Evolutionary conservation across 208 protist genomes (phyloP).

Genomic region (Acanthamoeba triangularis): DNA sequence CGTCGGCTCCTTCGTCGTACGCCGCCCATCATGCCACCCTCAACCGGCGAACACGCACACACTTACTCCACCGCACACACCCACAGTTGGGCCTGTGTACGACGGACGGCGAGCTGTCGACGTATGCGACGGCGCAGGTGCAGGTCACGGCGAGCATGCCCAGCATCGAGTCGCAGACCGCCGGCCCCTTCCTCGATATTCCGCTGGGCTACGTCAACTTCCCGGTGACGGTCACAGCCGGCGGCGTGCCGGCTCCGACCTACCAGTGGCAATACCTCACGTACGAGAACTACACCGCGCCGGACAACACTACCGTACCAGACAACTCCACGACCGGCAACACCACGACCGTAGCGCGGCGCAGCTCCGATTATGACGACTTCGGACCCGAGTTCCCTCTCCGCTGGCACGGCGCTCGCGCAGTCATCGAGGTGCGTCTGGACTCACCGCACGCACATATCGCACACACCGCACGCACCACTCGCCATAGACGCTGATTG

Average conservation of each 20-base stretch:
- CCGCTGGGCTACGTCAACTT: neutral
- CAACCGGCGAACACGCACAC: neutral
- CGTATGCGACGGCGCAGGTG: neutral
- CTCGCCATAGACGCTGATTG: neutral
- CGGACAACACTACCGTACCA: neutral
- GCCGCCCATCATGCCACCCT: too few species aligned
- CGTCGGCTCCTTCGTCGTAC: constrained; percentile 12
- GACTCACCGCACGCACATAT: too few species aligned
- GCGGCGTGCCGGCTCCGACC: neutral
- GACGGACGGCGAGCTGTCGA: constrained; percentile 25
- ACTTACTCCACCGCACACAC: too few species aligned
- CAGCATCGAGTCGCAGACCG: neutral
- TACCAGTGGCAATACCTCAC: constrained; percentile 30
- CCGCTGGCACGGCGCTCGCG: neutral
- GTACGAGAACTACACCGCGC: neutral
- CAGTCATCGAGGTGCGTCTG: neutral
- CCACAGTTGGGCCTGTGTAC: neutral
- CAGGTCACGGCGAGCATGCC: constrained; percentile 15
- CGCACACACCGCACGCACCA: too few species aligned
- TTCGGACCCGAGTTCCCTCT: neutral
- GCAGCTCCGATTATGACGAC: neutral
- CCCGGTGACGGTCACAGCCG: neutral
- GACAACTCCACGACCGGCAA: neutral
- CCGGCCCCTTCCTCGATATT: neutral
- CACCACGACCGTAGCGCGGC: neutral